Evolutionary conservation across 1,284 basidiomycete species (phyloP).

Genomic region (Microbotryum lychnidis-dioicae): DNA sequence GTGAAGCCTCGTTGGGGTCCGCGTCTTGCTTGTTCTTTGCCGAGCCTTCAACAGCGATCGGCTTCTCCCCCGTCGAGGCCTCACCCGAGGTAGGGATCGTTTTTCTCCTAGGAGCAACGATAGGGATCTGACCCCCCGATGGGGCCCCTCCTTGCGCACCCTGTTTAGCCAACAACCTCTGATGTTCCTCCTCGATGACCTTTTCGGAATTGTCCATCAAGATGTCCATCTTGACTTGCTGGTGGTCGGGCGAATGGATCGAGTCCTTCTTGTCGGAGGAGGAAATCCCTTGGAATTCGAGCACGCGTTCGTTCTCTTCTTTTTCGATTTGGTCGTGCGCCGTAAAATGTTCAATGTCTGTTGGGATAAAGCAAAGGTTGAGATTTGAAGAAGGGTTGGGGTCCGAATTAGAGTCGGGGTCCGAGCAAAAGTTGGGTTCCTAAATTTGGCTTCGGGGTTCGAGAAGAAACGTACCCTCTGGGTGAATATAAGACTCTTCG

Average conservation of each 20-base stretch:
- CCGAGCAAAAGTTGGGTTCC: background rate
- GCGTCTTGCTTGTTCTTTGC: background rate
- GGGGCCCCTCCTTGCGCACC: background rate
- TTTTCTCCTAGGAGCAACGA: too few relatives aligned
- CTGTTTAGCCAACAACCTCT: background rate
- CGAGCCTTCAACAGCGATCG: background rate
- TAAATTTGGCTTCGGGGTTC: too few relatives aligned
- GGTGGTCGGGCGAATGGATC: conserved; percentile 10
- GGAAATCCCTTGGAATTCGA: conserved; percentile 41
- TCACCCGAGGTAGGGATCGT: too few relatives aligned
- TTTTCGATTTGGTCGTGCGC: conserved; percentile 81
- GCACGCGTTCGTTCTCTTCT: conserved; percentile 58
- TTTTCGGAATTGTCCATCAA: conserved; percentile 23
- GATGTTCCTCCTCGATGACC: conserved; percentile 1
- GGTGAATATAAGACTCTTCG: conserved; percentile 86
- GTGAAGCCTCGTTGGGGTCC: too few relatives aligned
- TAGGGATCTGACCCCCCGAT: background rate
- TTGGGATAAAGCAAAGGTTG: conserved; percentile 36
- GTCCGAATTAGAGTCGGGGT: conserved; percentile 38
- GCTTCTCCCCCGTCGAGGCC: too few relatives aligned
- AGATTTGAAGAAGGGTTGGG: conserved; percentile 28
- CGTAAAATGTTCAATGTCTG: conserved; percentile 62
- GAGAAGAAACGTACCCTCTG: conserved; percentile 58
- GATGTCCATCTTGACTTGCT: conserved; percentile 21
- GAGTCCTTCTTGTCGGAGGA: background rate